Base-by-base conservation (phyloP, 495 filamentous ascomycete species). In the Xylaria cubensis region DNA sequence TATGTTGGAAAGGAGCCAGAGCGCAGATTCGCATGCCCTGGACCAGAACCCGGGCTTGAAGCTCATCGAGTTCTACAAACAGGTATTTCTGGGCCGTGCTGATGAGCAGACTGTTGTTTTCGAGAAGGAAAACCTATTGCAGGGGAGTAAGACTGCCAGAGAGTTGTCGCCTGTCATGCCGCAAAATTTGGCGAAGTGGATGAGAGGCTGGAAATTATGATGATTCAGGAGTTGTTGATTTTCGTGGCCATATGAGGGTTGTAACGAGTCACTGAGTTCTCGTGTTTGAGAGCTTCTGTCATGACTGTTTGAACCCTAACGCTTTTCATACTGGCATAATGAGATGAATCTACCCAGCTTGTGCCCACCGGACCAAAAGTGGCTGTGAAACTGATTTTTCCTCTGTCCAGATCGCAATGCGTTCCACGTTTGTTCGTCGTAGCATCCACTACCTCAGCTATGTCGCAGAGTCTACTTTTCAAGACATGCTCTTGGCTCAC, bases 131-230 rank as follows among this genome's bases (percentile, higher is more conserved):
- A 79, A 79, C 41, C 61, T 70, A 48, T 46, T 79, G 42, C 26
- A 29, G 4, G 77, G 75, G 64, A 79, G 77, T 15, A 72, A 71
- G 42, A 73, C 77, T 32, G 75, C 77, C 15, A 53, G 77, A 24
- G 72, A 67, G 6, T 19, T 79, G 42, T 61, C 67, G 62, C 72
- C 73, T 39, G 67, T 79, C 26, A 77, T 75, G 46, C 63, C 59
- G 64, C 73, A 77, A n/a, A 73, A 76, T 72, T 50, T 79, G 44
- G 73, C 72, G 73, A 59, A 74, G 50, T 79, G 77, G 75, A 73
- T 77, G 58, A 74, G 73, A 41, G 72, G 75, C 6, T 79, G 77
- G 77, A 70, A 72, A 9, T 69, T 78, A 3, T 75, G 63, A 71
- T 8, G 21, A 9, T 42, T 56, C 15, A 39, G 48, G 0, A 32